Conservation (phyloP, 164 flowering plant genomes). For the Berberis vulgaris region DNA sequence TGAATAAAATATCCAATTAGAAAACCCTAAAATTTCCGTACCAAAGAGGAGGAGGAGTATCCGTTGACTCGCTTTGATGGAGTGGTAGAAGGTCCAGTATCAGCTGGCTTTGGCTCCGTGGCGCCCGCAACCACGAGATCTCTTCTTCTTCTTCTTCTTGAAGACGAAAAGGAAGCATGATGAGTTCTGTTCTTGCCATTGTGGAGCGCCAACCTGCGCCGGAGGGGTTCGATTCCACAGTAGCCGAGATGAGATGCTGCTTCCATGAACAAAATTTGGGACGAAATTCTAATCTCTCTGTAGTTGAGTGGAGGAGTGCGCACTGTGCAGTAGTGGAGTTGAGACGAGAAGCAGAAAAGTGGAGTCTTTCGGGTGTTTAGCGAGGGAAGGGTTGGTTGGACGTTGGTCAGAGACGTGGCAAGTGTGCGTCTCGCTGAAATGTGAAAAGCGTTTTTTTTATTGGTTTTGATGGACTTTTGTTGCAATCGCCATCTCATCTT, state of each 20-base stretch:
- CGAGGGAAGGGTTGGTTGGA: neutral
- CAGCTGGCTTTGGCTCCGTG: constrained; percentile 54
- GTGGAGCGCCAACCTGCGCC: constrained; percentile 13
- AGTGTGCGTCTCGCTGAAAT: too few relatives aligned
- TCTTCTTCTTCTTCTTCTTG: constrained; percentile 18
- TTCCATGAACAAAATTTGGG: constrained; percentile 30
- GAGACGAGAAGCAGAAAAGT: neutral
- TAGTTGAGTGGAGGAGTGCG: neutral
- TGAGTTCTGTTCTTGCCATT: neutral
- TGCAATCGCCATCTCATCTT: too few relatives aligned
- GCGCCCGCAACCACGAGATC: constrained; percentile 52
- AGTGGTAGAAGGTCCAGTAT: constrained; percentile 10
- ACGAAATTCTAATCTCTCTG: neutral
- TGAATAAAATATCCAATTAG: too few relatives aligned
- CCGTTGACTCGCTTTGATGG: constrained; percentile 24
- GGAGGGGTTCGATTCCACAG: constrained; percentile 46
- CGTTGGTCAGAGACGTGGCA: neutral
- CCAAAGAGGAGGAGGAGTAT: constrained; percentile 26
- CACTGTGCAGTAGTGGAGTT: neutral
- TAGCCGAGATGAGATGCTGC: constrained; percentile 52
- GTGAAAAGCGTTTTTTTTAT: too few relatives aligned
- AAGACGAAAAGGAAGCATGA: neutral
- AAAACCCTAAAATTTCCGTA: too few relatives aligned
- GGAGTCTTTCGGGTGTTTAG: neutral
- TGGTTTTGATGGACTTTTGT: too few relatives aligned